A percentile compares a stretch with the other conserved stretches of the same genome.
These are phyloP conservation scores for Oldenlandia corymbosa DNA, from an alignment of 257 asterid genomes.

Conservation along the genomic window DNA sequence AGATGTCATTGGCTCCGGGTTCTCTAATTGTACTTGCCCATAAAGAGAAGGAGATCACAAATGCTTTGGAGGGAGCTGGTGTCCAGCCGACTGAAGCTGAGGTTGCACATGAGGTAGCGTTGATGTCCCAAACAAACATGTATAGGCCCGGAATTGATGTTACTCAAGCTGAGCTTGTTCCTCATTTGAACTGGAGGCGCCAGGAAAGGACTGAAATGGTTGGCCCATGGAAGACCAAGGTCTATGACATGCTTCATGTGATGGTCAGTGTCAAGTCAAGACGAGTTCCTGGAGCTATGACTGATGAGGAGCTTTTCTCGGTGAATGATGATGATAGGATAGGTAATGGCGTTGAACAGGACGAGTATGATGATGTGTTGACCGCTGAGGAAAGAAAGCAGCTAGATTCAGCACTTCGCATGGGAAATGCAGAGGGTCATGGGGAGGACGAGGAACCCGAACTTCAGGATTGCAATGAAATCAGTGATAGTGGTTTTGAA, in stretches of 20 bases:
- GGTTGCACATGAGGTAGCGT: conserved; percentile 93
- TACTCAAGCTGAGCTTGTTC: conserved; percentile 93
- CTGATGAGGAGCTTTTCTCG: conserved; percentile 89
- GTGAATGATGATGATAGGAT: conserved; percentile 74
- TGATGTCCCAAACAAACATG: conserved; percentile 99
- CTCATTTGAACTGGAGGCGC: conserved; percentile 94
- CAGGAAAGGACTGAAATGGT: conserved; percentile 93
- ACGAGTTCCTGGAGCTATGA: conserved; percentile 99
- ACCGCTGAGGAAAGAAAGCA: conserved; percentile 95
- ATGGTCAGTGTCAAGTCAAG: conserved; percentile 95
- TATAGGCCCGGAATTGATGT: conserved; percentile 99
- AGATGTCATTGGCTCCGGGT: conserved; percentile 74
- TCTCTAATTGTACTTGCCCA: conserved; percentile 89
- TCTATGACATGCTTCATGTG: conserved; percentile 92
- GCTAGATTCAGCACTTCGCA: conserved; percentile 86
- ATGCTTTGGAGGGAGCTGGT: conserved; percentile 97
- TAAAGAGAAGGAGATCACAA: conserved; percentile 89
- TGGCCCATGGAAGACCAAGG: conserved; percentile 95
- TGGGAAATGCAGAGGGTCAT: conserved; percentile 57
- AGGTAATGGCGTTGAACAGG: conserved; percentile 52
- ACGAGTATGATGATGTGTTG: conserved; percentile 70
- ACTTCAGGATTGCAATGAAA: conserved; percentile 65
- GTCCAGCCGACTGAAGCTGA: conserved; percentile 93
- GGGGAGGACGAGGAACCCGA: conserved; percentile 72
- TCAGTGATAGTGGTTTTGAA: conserved; percentile 54